Evolutionary conservation across 225 moss, liverwort and hornwort genomes (phyloP).

Genomic region (Asterella californica): DNA sequence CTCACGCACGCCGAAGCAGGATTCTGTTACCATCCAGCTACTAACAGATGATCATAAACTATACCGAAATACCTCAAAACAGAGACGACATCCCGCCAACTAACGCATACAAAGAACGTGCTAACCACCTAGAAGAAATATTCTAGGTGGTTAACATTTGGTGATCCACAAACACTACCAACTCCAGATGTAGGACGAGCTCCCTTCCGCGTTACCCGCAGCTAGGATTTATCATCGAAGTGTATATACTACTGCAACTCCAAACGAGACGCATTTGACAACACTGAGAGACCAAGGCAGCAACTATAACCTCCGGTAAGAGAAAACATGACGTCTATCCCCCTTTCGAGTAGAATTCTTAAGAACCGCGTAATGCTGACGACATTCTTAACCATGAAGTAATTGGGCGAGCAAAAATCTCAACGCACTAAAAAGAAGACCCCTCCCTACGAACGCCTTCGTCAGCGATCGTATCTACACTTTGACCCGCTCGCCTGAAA

Average conservation of each 20-base stretch:
- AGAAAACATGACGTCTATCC: not conserved
- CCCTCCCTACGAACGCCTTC: not conserved
- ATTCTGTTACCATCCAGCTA: not conserved
- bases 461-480: slow-evolving; percentile 4
- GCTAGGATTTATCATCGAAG: not conserved
- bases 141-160: not conserved
- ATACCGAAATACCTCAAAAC: not conserved
- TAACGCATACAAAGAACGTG: not conserved
- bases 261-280: not conserved
- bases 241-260: not conserved
- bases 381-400: slow-evolving; percentile 2
- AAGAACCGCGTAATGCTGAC: slow-evolving; percentile 11
- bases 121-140: not conserved
- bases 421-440: not conserved
- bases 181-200: not conserved
- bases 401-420: not conserved
- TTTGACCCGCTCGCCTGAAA: not conserved
- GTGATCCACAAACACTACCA: not conserved
- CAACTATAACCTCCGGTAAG: slow-evolving; percentile 1
- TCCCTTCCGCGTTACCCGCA: not conserved
- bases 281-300: not conserved
- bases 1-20: not conserved
- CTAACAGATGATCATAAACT: not conserved
- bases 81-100: not conserved
- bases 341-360: not conserved